phyloP scores from a whole-genome alignment of 805 yeast species.

The Myxozyma melibiosi region DNA sequence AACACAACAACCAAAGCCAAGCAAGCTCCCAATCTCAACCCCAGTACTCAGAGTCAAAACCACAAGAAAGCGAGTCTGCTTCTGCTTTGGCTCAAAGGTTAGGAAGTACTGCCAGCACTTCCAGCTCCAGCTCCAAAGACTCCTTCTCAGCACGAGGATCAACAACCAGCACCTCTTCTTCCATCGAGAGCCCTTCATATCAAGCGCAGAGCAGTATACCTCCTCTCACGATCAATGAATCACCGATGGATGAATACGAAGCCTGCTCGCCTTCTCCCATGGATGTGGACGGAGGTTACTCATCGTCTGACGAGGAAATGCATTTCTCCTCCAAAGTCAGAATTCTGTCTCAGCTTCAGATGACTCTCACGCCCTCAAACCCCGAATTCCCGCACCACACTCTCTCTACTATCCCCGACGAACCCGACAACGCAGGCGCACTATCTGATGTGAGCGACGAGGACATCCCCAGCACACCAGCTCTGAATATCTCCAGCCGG shows the following conservation, averaged over 20 bases:
- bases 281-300: neutral
- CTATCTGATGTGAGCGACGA: constrained; percentile 3
- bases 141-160: neutral
- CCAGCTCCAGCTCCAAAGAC: constrained; percentile 1
- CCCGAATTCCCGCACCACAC: neutral
- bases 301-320: constrained; percentile 9
- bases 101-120: neutral
- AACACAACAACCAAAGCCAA: too few species aligned
- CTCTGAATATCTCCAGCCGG: neutral
- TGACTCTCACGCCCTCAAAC: constrained; percentile 13
- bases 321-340: constrained; percentile 7
- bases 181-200: too few species aligned
- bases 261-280: neutral
- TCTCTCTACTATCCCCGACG: neutral
- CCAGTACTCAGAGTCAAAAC: too few species aligned
- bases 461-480: neutral
- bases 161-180: neutral
- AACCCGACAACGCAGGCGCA: neutral
- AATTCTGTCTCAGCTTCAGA: constrained; percentile 16
- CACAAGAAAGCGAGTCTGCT: too few species aligned
- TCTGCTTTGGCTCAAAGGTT: neutral
- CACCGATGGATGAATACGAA: too few species aligned
- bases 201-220: too few species aligned
- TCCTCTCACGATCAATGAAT: too few species aligned
- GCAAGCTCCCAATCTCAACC: too few species aligned